Evolutionary conservation across 73 alveolate species (phyloP).

Genomic region (Stentor coeruleus): DNA sequence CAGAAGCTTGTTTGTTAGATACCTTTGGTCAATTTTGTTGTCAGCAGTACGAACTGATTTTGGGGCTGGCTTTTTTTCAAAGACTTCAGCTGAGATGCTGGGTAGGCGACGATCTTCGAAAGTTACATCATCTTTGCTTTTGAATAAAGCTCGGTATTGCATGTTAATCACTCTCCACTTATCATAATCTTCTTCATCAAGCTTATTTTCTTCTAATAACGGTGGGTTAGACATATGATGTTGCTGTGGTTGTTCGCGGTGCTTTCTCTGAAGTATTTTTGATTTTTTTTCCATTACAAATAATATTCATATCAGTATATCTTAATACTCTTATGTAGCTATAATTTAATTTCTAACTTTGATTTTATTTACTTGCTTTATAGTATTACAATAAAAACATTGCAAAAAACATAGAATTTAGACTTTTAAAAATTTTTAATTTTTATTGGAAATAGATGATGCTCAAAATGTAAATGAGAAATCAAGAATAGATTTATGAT

Average conservation of each 20-base stretch:
- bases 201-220: not conserved
- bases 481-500: not conserved
- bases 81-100: not conserved
- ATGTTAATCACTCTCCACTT: conserved; percentile 13
- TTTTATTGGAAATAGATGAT: not conserved
- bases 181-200: conserved; percentile 17
- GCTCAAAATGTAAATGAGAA: not conserved
- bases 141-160: conserved; percentile 22
- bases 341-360: too few relatives aligned
- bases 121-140: not conserved
- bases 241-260: conserved; percentile 24
- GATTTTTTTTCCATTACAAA: not conserved
- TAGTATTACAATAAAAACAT: too few relatives aligned
- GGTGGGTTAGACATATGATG: conserved; percentile 7
- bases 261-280: not conserved
- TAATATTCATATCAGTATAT: too few relatives aligned
- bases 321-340: too few relatives aligned
- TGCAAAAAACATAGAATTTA: not conserved
- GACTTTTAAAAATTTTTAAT: too few relatives aligned
- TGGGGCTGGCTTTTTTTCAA: not conserved
- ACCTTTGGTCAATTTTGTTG: not conserved
- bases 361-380: too few relatives aligned
- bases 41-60: not conserved
- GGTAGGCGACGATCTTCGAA: not conserved
- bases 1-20: not conserved